Evolutionary conservation across 2,329 filamentous ascomycete species (phyloP).

Genomic region (Pyricularia sp.): DNA sequence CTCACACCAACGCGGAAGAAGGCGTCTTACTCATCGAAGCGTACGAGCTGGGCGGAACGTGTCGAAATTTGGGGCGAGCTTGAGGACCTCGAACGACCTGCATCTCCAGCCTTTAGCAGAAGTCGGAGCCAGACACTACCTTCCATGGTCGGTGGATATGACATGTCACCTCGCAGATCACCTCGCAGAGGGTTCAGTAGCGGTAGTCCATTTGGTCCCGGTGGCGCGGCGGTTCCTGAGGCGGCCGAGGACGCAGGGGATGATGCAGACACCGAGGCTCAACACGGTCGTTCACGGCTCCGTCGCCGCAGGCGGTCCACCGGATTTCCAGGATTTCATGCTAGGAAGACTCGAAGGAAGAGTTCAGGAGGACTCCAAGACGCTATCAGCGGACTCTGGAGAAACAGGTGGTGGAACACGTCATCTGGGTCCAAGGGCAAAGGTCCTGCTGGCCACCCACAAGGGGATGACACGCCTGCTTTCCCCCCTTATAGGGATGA

Average conservation of each 20-base stretch:
- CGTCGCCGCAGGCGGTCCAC: constrained; percentile 43
- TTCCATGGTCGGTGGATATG: constrained; percentile 16
- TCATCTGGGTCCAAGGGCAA: constrained; percentile 5
- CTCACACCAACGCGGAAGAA: constrained; percentile 30
- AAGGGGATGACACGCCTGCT: not conserved
- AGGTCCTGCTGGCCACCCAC: not conserved
- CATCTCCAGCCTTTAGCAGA: constrained; percentile 18
- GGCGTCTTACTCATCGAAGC: constrained; percentile 7
- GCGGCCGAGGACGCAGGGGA: not conserved
- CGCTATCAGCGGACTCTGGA: constrained; percentile 37
- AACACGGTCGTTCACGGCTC: not conserved
- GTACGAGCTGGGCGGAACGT: constrained; percentile 42
- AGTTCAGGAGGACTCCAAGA: constrained; percentile 30
- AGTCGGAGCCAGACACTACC: constrained; percentile 37
- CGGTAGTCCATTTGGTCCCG: constrained; percentile 9
- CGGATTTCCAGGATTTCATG: constrained; percentile 48
- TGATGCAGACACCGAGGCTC: not conserved
- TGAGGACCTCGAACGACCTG: constrained; percentile 51
- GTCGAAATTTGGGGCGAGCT: constrained; percentile 82
- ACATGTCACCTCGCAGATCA: constrained; percentile 16
- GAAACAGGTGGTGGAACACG: constrained; percentile 39
- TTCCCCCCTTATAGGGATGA: constrained; percentile 8
- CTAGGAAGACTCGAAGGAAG: constrained; percentile 30
- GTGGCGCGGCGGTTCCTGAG: not conserved
- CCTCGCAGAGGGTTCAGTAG: constrained; percentile 20